A percentile compares a stretch with the other conserved stretches of the same genome.
phyloP scores from a whole-genome alignment of 805 yeast species.

The Candida vartiovaarae region DNA sequence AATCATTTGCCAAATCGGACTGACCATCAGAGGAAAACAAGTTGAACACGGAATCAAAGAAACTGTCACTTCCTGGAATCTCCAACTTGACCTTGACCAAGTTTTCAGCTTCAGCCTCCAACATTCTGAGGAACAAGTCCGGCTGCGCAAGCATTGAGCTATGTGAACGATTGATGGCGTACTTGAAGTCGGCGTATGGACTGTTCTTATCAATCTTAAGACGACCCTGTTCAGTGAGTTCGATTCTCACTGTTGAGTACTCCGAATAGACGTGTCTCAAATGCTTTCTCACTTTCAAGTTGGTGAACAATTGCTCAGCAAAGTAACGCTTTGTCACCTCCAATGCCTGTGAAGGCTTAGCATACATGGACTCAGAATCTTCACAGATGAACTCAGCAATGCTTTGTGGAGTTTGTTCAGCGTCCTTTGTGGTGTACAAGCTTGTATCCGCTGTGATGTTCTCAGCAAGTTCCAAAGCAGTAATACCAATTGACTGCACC shows the following conservation, averaged over 20 bases:
- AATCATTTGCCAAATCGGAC: constrained; percentile 64
- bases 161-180: constrained; percentile 76
- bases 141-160: constrained; percentile 71
- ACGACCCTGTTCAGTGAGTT: constrained; percentile 77
- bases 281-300: constrained; percentile 71
- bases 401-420: constrained; percentile 51
- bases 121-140: constrained; percentile 79
- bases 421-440: constrained; percentile 67
- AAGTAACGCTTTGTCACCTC: constrained; percentile 69
- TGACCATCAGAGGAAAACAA: constrained; percentile 71
- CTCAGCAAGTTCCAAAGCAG: constrained; percentile 77
- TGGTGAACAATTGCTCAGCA: constrained; percentile 74
- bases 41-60: constrained; percentile 39
- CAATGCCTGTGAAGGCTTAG: constrained; percentile 53
- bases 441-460: constrained; percentile 64
- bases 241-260: constrained; percentile 64
- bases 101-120: constrained; percentile 82
- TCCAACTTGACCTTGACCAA: constrained; percentile 58
- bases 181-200: constrained; percentile 84
- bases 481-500: constrained; percentile 64
- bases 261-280: constrained; percentile 55
- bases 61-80: constrained; percentile 31
- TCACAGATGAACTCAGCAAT: constrained; percentile 38
- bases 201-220: constrained; percentile 72
- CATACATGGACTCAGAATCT: constrained; percentile 38